phyloP scores from a whole-genome alignment of 1,139 yeast genomes.

The Debaryomyces singareniensis region DNA sequence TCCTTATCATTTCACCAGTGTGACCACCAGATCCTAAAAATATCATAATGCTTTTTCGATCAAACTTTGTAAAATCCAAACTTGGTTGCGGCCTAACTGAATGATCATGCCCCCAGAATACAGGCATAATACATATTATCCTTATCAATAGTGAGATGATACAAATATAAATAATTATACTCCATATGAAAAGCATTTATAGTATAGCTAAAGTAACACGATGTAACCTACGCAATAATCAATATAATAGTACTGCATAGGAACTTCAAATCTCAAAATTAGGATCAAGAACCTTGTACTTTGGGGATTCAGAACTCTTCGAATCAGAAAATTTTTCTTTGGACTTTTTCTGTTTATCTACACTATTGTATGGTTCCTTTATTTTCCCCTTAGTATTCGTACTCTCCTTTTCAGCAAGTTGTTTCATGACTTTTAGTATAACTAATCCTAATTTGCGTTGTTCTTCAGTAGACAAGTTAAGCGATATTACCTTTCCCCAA shows the following conservation, averaged over 20 bases:
- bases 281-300: conserved; percentile 11
- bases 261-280: conserved; percentile 14
- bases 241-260: too few species aligned
- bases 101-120: background rate
- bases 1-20: conserved; percentile 87
- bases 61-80: background rate
- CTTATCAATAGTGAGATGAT: background rate
- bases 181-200: background rate
- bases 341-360: background rate
- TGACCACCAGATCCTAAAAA: conserved; percentile 87
- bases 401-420: conserved; percentile 40
- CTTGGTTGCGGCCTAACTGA: background rate
- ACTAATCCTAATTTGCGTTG: conserved; percentile 47
- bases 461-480: conserved; percentile 44
- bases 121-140: background rate
- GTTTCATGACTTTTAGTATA: conserved; percentile 53
- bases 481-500: conserved; percentile 56
- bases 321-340: too few species aligned
- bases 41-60: conserved; percentile 34
- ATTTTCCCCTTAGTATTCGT: background rate
- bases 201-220: background rate
- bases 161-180: background rate
- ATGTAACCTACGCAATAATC: too few species aligned
- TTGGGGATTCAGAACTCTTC: too few species aligned
- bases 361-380: background rate